Evolutionary conservation across 257 asterid genomes (phyloP), one percentile per base, ranked within the genome.

Genomic region (Salvia miltiorrhiza): DNA sequence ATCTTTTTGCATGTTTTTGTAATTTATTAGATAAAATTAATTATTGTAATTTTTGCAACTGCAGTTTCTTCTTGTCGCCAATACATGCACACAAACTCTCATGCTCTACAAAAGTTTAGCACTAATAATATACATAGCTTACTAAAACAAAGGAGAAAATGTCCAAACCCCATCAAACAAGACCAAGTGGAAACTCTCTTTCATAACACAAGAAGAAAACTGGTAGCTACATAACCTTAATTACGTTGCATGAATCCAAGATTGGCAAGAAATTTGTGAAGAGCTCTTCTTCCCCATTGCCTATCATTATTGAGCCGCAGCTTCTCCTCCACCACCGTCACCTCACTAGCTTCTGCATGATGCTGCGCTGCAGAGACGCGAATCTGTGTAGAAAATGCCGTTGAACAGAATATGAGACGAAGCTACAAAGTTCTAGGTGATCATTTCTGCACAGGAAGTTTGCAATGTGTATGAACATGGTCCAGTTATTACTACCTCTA

Each of bases 221-320:
- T 52, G 21, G 56, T 47, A 12, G 33, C 33, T 20, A 50, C 8
- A 57, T 6, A 70, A 59, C 55, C 49, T 45, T 35, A 32, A 57
- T 61, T 37, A 45, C 30, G 41, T 33, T 63, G 43, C 69, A 65
- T 45, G 49, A 81, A 79, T 35, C 98, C 92, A 24, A 92, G 69
- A 64, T 59, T 77, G 28, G 79, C 73, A 33, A 90, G 84, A 73
- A 92, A 73, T 50, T 85, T 85, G 75, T 72, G 77, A 39, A 92
- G 72, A 2, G 86, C 76, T 77, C 78, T 78, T 78, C 79, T 79
- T 55, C 96, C 88, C 96, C 98, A 84, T 44, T 77, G 79, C 56
- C 81, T 14, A 52, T 82, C 83, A 10, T 52, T 69, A 53, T 71
- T 9, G 14, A 9, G 10, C 23, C 76, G 82, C 61, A 60, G 61